Percentiles rank a stretch among this genome's conserved stretches.
These are phyloP conservation scores for Zea luxurians DNA, from an alignment of 176 grass and related monocot species.

Conservation along the genomic window DNA sequence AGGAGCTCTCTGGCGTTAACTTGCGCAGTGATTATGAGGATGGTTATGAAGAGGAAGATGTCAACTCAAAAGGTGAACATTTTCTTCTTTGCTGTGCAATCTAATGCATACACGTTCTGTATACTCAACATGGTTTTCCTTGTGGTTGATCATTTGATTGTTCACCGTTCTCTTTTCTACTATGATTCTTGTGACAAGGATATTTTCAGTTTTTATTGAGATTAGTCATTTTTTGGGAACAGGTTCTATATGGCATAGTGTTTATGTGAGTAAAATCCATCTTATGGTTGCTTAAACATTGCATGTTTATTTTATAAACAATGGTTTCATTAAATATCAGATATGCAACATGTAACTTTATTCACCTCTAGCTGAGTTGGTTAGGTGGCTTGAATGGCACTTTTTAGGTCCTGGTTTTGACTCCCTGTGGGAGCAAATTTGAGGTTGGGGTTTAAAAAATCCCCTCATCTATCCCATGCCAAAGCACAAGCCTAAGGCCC, in stretches of 20 bases:
- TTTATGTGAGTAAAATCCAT: neutral
- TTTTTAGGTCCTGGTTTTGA: no score
- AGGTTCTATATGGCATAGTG: constrained; percentile 14
- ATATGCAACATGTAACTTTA: neutral
- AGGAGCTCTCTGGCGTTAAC: constrained; percentile 39
- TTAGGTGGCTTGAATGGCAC: no score
- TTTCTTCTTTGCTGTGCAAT: constrained; percentile 15
- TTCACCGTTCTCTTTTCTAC: constrained; percentile 4
- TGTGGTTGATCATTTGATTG: constrained; percentile 24
- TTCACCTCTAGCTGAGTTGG: neutral
- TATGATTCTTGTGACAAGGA: constrained; percentile 4
- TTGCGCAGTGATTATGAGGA: constrained; percentile 30
- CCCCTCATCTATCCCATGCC: no score
- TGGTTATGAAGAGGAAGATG: constrained; percentile 40
- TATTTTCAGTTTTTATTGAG: constrained; percentile 13
- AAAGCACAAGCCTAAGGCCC: no score
- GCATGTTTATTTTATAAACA: constrained; percentile 3
- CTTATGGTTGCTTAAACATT: neutral
- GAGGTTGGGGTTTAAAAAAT: no score
- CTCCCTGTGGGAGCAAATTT: no score
- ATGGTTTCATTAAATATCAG: constrained; percentile 5
- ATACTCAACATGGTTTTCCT: constrained; percentile 10
- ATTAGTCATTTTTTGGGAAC: constrained; percentile 21
- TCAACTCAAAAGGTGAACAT: constrained; percentile 33
- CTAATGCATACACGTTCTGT: neutral